Evolutionary conservation across 2,329 filamentous ascomycete species (phyloP).

Genomic region (Aureobasidium subglaciale): DNA sequence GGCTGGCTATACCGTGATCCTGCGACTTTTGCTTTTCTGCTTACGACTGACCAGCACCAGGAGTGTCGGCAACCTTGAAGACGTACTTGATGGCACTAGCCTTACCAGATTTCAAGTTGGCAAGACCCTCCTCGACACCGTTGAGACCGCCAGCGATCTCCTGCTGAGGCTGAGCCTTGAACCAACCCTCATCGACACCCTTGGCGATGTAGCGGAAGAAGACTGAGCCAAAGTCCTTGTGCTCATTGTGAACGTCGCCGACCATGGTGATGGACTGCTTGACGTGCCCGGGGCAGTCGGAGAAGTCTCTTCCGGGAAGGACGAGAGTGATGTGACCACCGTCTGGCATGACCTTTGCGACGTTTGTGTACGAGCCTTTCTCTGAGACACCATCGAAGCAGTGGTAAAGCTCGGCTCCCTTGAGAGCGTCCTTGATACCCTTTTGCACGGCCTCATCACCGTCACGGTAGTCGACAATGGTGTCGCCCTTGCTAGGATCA

Average conservation of each 20-base stretch:
- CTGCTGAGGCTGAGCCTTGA: conserved; percentile 30
- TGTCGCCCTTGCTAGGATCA: conserved; percentile 34
- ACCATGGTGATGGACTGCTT: conserved; percentile 32
- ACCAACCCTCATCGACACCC: conserved; percentile 31
- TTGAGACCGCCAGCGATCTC: conserved; percentile 25
- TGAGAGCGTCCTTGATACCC: conserved; percentile 38
- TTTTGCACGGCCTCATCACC: conserved; percentile 47
- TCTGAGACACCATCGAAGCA: conserved; percentile 55
- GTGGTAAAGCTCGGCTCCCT: conserved; percentile 40
- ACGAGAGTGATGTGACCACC: conserved; percentile 36
- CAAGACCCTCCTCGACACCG: conserved; percentile 24
- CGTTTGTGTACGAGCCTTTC: conserved; percentile 38
- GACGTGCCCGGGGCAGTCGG: conserved; percentile 35
- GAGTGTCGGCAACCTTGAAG: conserved; percentile 26
- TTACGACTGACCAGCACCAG: conserved; percentile 16
- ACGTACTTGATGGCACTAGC: conserved; percentile 28
- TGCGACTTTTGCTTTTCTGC: background rate
- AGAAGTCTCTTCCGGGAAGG: conserved; percentile 34
- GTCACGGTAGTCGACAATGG: conserved; percentile 47
- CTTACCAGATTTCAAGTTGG: conserved; percentile 26
- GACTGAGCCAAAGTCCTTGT: conserved; percentile 31
- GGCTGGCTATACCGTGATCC: background rate
- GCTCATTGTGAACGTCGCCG: conserved; percentile 25
- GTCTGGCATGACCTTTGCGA: conserved; percentile 38
- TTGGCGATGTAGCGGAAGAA: conserved; percentile 27